Conservation (phyloP, 805 yeast genomes). For the Middelhovenomyces tepae region DNA sequence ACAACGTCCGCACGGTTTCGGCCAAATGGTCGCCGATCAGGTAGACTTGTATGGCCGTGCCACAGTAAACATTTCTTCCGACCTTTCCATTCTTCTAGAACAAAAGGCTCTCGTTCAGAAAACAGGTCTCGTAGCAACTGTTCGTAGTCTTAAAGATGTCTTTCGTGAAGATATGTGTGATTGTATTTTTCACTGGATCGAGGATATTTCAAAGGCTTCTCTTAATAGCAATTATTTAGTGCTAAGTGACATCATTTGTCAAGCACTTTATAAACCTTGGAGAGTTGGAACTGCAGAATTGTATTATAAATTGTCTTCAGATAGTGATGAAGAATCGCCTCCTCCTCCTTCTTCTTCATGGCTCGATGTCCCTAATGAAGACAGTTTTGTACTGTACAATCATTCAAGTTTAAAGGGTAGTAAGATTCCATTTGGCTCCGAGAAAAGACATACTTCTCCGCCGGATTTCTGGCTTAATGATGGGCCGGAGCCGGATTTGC, state of each 20-base stretch:
- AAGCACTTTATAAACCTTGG: constrained; percentile 58
- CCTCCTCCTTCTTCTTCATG: no score
- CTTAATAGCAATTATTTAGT: constrained; percentile 40
- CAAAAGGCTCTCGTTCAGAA: constrained; percentile 49
- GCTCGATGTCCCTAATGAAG: no score
- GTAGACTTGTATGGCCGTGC: constrained; percentile 63
- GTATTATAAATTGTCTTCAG: no score
- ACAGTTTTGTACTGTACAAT: no score
- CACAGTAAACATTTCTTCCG: constrained; percentile 48
- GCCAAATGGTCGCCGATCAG: constrained; percentile 59
- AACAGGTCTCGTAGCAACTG: constrained; percentile 59
- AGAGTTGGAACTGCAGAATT: constrained; percentile 36
- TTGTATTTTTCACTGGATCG: constrained; percentile 60
- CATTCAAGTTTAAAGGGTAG: no score
- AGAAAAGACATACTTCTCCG: no score
- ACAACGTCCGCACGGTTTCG: constrained; percentile 53
- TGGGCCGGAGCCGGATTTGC: constrained; percentile 4
- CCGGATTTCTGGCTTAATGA: constrained; percentile 1
- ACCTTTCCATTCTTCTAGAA: constrained; percentile 40
- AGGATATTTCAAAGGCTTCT: constrained; percentile 47
- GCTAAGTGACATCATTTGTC: constrained; percentile 44
- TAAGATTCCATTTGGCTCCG: no score
- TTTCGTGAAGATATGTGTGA: constrained; percentile 77
- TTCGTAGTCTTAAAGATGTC: constrained; percentile 57
- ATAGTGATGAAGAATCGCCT: no score